Conservation (phyloP, 2,329 filamentous ascomycete genomes). For the Neoascochyta sp. region DNA sequence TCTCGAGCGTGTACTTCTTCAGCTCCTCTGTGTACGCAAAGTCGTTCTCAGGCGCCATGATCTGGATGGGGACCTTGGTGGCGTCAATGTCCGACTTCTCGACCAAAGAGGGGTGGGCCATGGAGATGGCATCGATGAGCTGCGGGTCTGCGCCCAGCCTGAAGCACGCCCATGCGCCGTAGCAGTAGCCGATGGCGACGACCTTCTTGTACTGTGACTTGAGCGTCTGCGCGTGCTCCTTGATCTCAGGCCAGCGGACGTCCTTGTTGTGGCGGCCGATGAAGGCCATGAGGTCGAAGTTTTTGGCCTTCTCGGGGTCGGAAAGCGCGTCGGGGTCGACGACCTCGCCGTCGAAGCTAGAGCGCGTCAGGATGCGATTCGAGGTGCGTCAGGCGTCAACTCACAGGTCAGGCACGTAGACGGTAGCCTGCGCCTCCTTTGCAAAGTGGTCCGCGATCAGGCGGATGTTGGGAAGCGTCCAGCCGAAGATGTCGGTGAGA, state of each 20-base stretch:
- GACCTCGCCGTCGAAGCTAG: conserved; percentile 33
- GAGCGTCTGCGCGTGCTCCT: conserved; percentile 36
- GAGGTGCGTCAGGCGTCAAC: neutral
- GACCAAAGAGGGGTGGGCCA: conserved; percentile 30
- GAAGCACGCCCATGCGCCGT: conserved; percentile 41
- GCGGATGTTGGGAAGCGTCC: conserved; percentile 46
- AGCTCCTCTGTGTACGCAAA: conserved; percentile 25
- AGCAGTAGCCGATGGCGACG: conserved; percentile 49
- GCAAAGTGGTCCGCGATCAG: conserved; percentile 49
- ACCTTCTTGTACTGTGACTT: conserved; percentile 40
- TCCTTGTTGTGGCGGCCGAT: conserved; percentile 37
- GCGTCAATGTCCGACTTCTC: conserved; percentile 30
- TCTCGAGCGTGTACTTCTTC: conserved; percentile 27
- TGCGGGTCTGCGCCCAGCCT: conserved; percentile 30
- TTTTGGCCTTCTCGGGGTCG: conserved; percentile 26
- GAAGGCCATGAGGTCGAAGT: conserved; percentile 43
- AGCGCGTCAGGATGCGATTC: neutral
- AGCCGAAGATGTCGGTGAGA: conserved; percentile 46
- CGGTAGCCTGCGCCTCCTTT: conserved; percentile 43
- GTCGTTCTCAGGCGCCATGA: conserved; percentile 30
- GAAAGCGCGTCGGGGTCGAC: conserved; percentile 23
- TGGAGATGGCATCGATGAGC: conserved; percentile 29
- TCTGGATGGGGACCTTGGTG: conserved; percentile 30
- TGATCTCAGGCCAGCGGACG: conserved; percentile 39
- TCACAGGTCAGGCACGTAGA: conserved; percentile 47